Evolutionary conservation across 2,329 filamentous ascomycete genomes (phyloP), one percentile per base, ranked within the genome.

Genomic region (Geoglossum cookeanum): DNA sequence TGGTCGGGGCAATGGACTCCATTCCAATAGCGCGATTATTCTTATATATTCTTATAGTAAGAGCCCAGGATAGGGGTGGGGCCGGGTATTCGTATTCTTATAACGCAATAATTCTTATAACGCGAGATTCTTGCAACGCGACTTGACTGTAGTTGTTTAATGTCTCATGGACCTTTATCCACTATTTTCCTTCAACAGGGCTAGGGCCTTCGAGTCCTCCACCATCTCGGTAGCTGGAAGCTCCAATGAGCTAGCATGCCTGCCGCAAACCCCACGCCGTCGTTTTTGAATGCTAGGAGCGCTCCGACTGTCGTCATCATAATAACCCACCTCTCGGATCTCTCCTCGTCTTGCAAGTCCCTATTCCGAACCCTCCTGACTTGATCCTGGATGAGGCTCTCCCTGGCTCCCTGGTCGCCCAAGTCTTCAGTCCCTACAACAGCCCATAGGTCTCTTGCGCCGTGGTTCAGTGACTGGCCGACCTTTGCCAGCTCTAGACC

Each of bases 291-390:
- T 0, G 87, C 88, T 55, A 97, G 69, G 57, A 94, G 77, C 2
- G 84, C 78, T 0, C 86, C 89, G 7, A 87, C 81, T 0, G 91
- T 97, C 60, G 90, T 83, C 59, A 95, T 75, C 89, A 96, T 94
- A 0, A 95, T 83, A 27, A 81, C 86, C 85, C 87, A 95, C 58
- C 89, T 76, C 67, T 87, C 80, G 58, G 77, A 78, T 51, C 81
- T 77, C 69, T 92, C 86, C 55, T 79, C 73, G 15, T 88, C 83
- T 1, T 76, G 79, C 1, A 85, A 67, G 6, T 75, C 71, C 22
- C 77, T 73, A 32, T 77, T 72, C 29, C 65, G 70, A 62, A 76
- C 75, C 30, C 49, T 33, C 49, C 49, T 33, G 13, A 2, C 66
- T 62, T 58, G 68, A 64, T 32, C 62, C 60, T 37, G 61, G 58